Base-by-base conservation (phyloP, 2,329 filamentous ascomycete species). In the Hypoxylon rubiginosum region DNA sequence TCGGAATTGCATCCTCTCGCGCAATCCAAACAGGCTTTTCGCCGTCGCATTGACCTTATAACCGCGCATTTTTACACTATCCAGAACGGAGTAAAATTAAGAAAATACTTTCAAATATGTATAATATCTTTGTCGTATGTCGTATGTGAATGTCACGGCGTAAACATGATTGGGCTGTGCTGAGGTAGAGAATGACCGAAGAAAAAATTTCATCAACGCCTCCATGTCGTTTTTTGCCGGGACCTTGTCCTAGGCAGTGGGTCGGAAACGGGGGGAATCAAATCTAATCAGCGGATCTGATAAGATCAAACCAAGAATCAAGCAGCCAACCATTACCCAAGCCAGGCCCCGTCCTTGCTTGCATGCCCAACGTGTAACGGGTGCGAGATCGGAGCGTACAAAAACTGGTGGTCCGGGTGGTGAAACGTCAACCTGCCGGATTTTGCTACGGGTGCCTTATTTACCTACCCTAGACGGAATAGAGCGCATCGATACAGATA, bases 211-310 rank as follows among this genome's bases (percentile, higher is more conserved):
- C 26, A 28, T 7, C 26, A 3, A 7, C 26, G 15, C 24, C 55
- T 50, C 58, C 65, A 50, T 51, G 65, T 53, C 19, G 30, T 36
- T 17, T 7, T 17, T 55, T 49, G 53, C 36, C 61, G 45, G 62
- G 41, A 39, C 54, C 56, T 4, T 24, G 19, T 49, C 17, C 17
- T 17, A n/a, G 21, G 45, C n/a, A 30, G 70, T 72, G 71, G 73
- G 66, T 65, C 69, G 17, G 48, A 41, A 67, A 24, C 8, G n/a
- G n/a, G 52, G 39, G 59, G 28, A 34, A 10, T 11, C 32, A 48
- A 68, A 75, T 75, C 71, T 74, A 74, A 76, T 76, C 73, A 73
- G 58, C 71, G 71, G 73, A 76, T 76, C 74, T 71, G 74, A 76
- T 76, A 74, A 76, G 74, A 76, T 76, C 72, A 63, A 66, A 45